A percentile compares a stretch with the other conserved stretches of the same genome.
Conservation (phyloP, 2,329 filamentous ascomycete species). For the Mycosphaerella sp. region DNA sequence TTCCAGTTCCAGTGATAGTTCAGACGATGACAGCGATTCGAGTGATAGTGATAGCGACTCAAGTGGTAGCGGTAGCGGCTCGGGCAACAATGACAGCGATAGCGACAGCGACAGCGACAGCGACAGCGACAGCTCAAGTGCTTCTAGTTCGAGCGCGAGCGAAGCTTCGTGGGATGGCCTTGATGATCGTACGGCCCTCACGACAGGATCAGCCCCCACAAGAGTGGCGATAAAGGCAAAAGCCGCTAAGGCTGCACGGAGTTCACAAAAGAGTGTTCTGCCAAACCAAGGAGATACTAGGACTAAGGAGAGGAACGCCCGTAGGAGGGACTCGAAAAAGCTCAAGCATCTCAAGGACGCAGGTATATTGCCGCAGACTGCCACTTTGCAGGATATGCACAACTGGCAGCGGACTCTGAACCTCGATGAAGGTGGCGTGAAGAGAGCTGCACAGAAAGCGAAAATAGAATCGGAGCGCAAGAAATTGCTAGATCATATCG, state of each 20-base stretch:
- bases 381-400: slow-evolving; percentile 46
- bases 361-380: slow-evolving; percentile 48
- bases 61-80: neutral
- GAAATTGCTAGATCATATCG: slow-evolving; percentile 16
- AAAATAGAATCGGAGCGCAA: slow-evolving; percentile 14
- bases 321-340: slow-evolving; percentile 46
- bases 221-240: neutral
- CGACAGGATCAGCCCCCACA: neutral
- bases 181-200: neutral
- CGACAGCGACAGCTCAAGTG: slow-evolving; percentile 14
- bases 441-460: neutral
- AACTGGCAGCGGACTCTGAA: slow-evolving; percentile 18
- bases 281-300: slow-evolving; percentile 39
- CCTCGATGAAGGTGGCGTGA: neutral
- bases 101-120: slow-evolving; percentile 19
- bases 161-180: slow-evolving; percentile 23
- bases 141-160: slow-evolving; percentile 13
- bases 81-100: slow-evolving; percentile 9
- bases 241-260: neutral
- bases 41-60: neutral
- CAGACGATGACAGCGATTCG: neutral
- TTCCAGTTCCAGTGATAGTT: neutral
- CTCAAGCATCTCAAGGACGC: slow-evolving; percentile 49
- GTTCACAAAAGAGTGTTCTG: neutral
- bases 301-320: slow-evolving; percentile 53